Evolutionary conservation across 169 alveolate species (phyloP).

Genomic region (Plasmodium relictum): DNA sequence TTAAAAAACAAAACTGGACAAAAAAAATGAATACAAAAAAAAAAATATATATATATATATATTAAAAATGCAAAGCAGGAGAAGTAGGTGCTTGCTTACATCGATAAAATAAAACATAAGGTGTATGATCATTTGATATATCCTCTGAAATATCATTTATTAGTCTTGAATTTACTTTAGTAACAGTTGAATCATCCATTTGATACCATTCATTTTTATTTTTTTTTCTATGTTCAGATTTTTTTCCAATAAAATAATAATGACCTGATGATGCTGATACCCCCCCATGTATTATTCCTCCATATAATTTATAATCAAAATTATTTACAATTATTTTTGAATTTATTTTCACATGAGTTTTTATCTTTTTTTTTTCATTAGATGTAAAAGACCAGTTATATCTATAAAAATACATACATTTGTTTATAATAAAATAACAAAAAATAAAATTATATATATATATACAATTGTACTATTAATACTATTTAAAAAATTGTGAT

Average conservation of each 20-base stretch:
- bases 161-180: constrained; percentile 51
- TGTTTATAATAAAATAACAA: background rate
- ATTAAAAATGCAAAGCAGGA: constrained; percentile 57
- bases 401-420: background rate
- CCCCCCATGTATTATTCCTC: constrained; percentile 88
- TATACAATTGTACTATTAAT: background rate
- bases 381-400: constrained; percentile 74
- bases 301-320: constrained; percentile 85
- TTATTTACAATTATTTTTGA: constrained; percentile 77
- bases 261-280: constrained; percentile 86
- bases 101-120: constrained; percentile 85
- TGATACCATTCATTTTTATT: constrained; percentile 78
- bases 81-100: constrained; percentile 86
- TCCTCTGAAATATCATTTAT: constrained; percentile 80
- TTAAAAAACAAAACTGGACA: background rate
- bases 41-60: constrained; percentile 3
- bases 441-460: background rate
- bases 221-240: constrained; percentile 78
- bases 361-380: constrained; percentile 73
- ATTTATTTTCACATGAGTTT: constrained; percentile 81
- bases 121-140: constrained; percentile 81
- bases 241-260: constrained; percentile 88
- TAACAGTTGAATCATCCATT: constrained; percentile 81
- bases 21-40: background rate
- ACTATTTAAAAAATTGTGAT: background rate